A percentile compares a stretch with the other conserved stretches of the same genome.
Evolutionary conservation across 768 basidiomycete species (phyloP).

Genomic region (Aureoboletus auriporus): DNA sequence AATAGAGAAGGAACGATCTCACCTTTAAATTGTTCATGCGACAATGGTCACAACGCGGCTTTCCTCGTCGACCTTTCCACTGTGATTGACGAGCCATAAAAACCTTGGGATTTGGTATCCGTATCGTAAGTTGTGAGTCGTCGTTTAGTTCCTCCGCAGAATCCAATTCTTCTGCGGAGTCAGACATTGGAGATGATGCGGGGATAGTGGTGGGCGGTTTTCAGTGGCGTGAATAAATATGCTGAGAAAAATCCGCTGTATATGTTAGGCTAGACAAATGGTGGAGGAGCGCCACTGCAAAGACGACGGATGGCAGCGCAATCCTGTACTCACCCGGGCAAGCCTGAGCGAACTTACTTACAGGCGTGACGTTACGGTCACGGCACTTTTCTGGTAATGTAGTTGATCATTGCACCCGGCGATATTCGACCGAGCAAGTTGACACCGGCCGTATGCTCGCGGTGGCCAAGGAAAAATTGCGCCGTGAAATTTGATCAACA

Average conservation of each 20-base stretch:
- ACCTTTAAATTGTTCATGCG: constrained; percentile 71
- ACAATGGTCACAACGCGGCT: constrained; percentile 72
- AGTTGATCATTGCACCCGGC: constrained; percentile 28
- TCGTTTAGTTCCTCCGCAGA: constrained; percentile 39
- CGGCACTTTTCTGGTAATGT: constrained; percentile 29
- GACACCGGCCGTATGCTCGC: no score
- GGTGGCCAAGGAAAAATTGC: no score
- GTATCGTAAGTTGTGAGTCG: constrained; percentile 56
- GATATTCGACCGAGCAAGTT: constrained; percentile 10
- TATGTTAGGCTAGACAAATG: constrained; percentile 7
- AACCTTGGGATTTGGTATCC: constrained; percentile 63
- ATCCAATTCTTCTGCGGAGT: constrained; percentile 36
- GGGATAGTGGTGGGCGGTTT: constrained; percentile 6
- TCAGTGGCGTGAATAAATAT: constrained; percentile 10
- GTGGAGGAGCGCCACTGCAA: constrained; percentile 7
- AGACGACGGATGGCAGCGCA: constrained; percentile 24
- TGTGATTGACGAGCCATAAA: constrained; percentile 68
- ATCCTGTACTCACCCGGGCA: constrained; percentile 17
- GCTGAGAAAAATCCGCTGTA: constrained; percentile 5
- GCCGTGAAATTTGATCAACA: no score
- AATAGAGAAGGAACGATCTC: constrained; percentile 20
- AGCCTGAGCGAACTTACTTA: constrained; percentile 34
- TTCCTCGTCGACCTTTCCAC: constrained; percentile 73
- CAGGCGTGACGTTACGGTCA: constrained; percentile 36
- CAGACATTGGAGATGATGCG: constrained; percentile 28